phyloP scores from a whole-genome alignment of 148 eudicot species.

The Fagopyrum esculentum region DNA sequence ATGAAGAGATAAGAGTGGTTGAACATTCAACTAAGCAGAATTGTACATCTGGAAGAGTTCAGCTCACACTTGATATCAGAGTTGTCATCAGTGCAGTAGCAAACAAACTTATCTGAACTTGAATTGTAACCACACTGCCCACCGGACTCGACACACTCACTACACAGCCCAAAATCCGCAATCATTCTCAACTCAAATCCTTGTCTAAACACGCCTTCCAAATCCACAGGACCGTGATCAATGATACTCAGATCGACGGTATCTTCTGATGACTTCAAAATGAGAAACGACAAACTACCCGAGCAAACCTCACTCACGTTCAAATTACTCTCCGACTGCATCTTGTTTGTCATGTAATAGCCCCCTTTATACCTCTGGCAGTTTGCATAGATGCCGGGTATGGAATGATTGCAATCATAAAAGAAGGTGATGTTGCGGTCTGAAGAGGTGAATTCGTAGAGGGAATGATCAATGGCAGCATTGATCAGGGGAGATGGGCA shows the following conservation, averaged over 20 bases:
- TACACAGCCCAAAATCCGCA: not conserved
- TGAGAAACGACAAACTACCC: not conserved
- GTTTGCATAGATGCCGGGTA: not conserved
- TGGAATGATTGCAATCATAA: not conserved
- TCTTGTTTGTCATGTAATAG: not conserved
- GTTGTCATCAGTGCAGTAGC: not conserved
- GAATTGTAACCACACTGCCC: conserved; percentile 12
- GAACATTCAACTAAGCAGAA: too few species aligned
- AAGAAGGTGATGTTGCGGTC: conserved; percentile 9
- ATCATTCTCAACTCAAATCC: conserved; percentile 1
- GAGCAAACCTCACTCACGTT: not conserved
- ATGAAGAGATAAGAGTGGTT: too few species aligned
- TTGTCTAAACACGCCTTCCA: not conserved
- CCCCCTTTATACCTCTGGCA: not conserved
- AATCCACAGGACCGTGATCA: not conserved
- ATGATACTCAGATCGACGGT: not conserved
- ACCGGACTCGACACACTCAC: conserved; percentile 6
- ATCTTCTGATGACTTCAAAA: conserved; percentile 3
- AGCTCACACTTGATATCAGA: conserved; percentile 1
- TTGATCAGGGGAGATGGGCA: conserved; percentile 3
- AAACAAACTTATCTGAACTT: not conserved
- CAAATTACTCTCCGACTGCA: not conserved
- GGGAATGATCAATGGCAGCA: not conserved
- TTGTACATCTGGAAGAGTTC: conserved; percentile 5
- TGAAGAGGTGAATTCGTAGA: conserved; percentile 4